Evolutionary conservation across 2,329 filamentous ascomycete species (phyloP).

Genomic region (Aspergillus terreus): DNA sequence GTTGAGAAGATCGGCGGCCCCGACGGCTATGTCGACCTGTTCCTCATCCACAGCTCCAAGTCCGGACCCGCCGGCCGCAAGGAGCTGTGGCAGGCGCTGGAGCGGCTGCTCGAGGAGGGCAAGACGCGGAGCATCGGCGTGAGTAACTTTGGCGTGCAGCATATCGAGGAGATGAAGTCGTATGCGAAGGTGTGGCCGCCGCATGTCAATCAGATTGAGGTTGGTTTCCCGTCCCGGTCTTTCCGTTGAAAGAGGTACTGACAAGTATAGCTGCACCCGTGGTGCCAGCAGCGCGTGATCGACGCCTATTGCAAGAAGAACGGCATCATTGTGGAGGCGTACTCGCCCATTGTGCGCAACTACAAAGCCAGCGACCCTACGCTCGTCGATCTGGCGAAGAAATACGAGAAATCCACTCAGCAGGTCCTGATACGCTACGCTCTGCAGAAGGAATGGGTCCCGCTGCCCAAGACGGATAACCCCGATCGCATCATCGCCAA

Average conservation of each 20-base stretch:
- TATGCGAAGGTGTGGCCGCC: slow-evolving; percentile 67
- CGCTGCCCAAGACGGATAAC: slow-evolving; percentile 70
- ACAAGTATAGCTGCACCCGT: slow-evolving; percentile 60
- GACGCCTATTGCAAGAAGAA: slow-evolving; percentile 53
- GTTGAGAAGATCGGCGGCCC: slow-evolving; percentile 58
- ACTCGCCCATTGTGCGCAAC: slow-evolving; percentile 58
- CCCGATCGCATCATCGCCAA: slow-evolving; percentile 65
- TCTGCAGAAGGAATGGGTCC: slow-evolving; percentile 72
- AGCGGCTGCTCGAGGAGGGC: slow-evolving; percentile 58
- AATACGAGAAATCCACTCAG: slow-evolving; percentile 68
- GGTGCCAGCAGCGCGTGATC: slow-evolving; percentile 62
- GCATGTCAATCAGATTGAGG: slow-evolving; percentile 71
- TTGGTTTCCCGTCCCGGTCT: slow-evolving; percentile 32
- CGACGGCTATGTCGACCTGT: slow-evolving; percentile 66
- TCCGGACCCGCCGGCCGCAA: slow-evolving; percentile 54
- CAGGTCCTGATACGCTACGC: slow-evolving; percentile 80
- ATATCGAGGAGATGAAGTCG: slow-evolving; percentile 65
- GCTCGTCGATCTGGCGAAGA: slow-evolving; percentile 62
- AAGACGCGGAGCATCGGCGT: slow-evolving; percentile 65
- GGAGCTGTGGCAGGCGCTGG: slow-evolving; percentile 64
- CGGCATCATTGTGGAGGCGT: slow-evolving; percentile 53
- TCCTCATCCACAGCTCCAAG: slow-evolving; percentile 65
- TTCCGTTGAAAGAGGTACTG: background rate
- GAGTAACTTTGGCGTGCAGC: slow-evolving; percentile 65
- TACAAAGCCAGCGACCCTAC: slow-evolving; percentile 67